Evolutionary conservation across 73 alveolate species (phyloP), one percentile per base, ranked within the genome.

Genomic region (Halteria grandinella): DNA sequence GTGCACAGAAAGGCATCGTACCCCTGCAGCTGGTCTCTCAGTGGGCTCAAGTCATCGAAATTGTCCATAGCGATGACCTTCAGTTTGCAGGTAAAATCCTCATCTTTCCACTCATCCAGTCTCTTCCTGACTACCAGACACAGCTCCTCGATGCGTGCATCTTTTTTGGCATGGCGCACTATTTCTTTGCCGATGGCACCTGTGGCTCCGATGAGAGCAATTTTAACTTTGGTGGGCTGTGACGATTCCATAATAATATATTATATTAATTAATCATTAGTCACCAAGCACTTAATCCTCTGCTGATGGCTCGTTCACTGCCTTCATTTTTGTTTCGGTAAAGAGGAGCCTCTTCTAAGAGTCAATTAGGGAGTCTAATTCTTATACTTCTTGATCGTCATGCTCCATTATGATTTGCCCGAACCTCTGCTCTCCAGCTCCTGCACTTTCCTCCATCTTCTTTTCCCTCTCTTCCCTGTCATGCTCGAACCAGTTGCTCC

Each of bases 151-250:
- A 83, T 60, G 47, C 82, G 51, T 27, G 71, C 82, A 62, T 76
- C 79, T 32, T 39, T 20, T 43, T 64, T 34, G 21, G 70, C 69
- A 24, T 28, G 52, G 37, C 57, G 71, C 36, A 85, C 78, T 21
- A 85, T 49, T 66, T 89, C 93, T 77, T 85, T 89, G 24, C 96
- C 96, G n/a, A 85, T 75, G 28, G 93, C 96, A 0, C 93, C 96
- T 15, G 93, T 69, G 15, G 93, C 90, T 39, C 96, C 96, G 18
- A 89, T 89, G 34, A 89, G 57, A 27, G 90, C 90, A 8, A 86
- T 87, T 62, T 85, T 89, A 33, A 37, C n/a, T n/a, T n/a, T n/a
- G n/a, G n/a, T n/a, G n/a, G n/a, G n/a, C n/a, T n/a, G n/a, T n/a
- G n/a, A n/a, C n/a, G n/a, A n/a, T n/a, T n/a, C n/a, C n/a, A n/a